Base-by-base conservation (phyloP, 2,329 filamentous ascomycete genomes). In the Epichloe hybrida region DNA sequence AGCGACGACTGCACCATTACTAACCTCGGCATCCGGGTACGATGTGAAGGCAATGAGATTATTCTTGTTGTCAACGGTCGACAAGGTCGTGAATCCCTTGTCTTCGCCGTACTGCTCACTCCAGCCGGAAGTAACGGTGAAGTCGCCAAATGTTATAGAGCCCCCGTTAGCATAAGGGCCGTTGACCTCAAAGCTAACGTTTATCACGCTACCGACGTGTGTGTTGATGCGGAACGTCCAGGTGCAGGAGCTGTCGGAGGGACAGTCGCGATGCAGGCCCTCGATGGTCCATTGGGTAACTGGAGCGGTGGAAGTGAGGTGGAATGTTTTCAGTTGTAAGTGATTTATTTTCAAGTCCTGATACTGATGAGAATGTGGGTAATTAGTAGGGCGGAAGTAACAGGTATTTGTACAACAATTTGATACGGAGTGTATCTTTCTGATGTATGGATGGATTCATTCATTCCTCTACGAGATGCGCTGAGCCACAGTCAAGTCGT, bases 11-110 rank as follows among this genome's bases (percentile, higher is more conserved):
- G 66, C 60, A 46, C 71, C 73, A 41, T 56, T 61, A 11, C 59
- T 62, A 21, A 79, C 64, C 64, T 77, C 67, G 48, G 64, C 66
- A 57, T 79, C 76, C 57, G 69, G 73, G 59, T 78, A 80, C 36
- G 72, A 67, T 35, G 76, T 75, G 65, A 67, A 80, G 53, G 69
- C 62, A 51, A 79, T 78, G 53, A 8, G 27, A 27, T 8, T 8
- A 55, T 66, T 61, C 49, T 55, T 54, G 55, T 66, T 62, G 62
- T 76, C 65, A 44, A 72, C 68, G 50, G 79, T 70, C 20, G 71
- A 67, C 23, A 79, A 63, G n/a, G 73, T 76, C 73, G 27, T 27
- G 27, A 27, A 27, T 27, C 27, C 27, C 27, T 27, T 27, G 7
- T 8, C 27, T 7, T 8, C 7, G 27, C 27, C 27, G 27, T 3